Percentiles rank a stretch among this genome's conserved stretches.
These are phyloP conservation scores for Xylaria acuta DNA, from an alignment of 495 filamentous ascomycete genomes.

Conservation along the genomic window DNA sequence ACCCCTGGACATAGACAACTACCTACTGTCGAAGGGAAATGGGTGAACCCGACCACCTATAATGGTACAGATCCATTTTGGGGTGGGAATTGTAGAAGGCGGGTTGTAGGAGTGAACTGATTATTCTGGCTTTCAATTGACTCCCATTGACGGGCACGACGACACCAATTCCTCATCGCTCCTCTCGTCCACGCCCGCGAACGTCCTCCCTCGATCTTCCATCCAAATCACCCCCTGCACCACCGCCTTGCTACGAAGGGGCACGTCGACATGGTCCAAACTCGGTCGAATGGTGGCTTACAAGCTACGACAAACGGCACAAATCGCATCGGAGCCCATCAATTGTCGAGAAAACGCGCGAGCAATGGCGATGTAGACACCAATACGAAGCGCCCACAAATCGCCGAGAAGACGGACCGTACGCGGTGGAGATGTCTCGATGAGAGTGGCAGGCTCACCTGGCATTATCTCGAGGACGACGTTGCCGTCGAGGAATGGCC, in stretches of 20 bases:
- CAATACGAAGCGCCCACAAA: conserved; percentile 43
- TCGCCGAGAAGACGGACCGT: conserved; percentile 70
- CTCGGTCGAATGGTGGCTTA: conserved; percentile 24
- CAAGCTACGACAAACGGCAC: conserved; percentile 17
- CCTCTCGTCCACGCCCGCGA: not conserved
- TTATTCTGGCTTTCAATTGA: not conserved
- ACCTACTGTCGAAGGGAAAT: not conserved
- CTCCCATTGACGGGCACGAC: not conserved
- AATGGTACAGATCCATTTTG: not conserved
- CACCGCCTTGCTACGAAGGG: not conserved
- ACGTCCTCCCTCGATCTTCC: not conserved
- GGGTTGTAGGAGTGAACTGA: not conserved
- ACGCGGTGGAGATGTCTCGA: conserved; percentile 83
- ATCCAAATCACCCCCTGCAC: not conserved
- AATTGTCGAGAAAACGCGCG: conserved; percentile 40
- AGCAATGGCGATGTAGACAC: conserved; percentile 33
- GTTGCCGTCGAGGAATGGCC: conserved; percentile 80
- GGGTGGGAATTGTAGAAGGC: not conserved
- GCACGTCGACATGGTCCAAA: conserved; percentile 33
- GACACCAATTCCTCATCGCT: not conserved
- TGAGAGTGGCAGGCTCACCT: conserved; percentile 85
- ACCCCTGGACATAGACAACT: not conserved
- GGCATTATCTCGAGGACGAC: conserved; percentile 88
- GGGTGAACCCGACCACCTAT: not conserved
- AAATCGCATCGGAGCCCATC: not conserved